Percentiles rank a stretch among this genome's conserved stretches.
phyloP scores from a whole-genome alignment of 2,329 filamentous ascomycete genomes.

The Lecanicillium sp. region DNA sequence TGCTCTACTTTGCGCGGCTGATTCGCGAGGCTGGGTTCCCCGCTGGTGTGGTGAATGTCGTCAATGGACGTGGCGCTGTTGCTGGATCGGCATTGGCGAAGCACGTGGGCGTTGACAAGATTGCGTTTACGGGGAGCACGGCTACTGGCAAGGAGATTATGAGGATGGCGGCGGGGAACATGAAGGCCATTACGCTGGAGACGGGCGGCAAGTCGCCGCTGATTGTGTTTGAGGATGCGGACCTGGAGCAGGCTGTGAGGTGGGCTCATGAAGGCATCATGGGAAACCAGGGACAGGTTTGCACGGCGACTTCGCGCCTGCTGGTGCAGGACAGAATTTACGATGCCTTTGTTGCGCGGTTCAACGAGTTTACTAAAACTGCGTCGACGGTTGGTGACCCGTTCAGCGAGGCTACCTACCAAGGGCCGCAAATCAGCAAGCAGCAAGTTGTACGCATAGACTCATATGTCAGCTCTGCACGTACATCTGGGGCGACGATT shows the following conservation, averaged over 20 bases:
- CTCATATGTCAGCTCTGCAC: slow-evolving; percentile 56
- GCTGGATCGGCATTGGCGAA: slow-evolving; percentile 56
- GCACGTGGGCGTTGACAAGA: slow-evolving; percentile 58
- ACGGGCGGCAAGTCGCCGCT: slow-evolving; percentile 54
- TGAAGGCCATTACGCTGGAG: slow-evolving; percentile 52
- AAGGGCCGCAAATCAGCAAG: slow-evolving; percentile 60
- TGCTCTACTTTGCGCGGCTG: slow-evolving; percentile 52
- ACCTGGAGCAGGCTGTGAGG: slow-evolving; percentile 56
- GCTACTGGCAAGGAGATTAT: slow-evolving; percentile 61
- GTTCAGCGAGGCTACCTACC: slow-evolving; percentile 54
- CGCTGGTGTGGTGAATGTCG: slow-evolving; percentile 62
- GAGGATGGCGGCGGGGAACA: slow-evolving; percentile 53
- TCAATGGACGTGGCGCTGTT: slow-evolving; percentile 57
- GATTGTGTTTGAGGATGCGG: slow-evolving; percentile 51
- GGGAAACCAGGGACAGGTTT: slow-evolving; percentile 51
- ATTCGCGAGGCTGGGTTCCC: slow-evolving; percentile 65
- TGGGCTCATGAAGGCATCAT: slow-evolving; percentile 33
- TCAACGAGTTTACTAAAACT: slow-evolving; percentile 46
- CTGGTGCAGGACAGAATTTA: slow-evolving; percentile 48
- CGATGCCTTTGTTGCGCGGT: slow-evolving; percentile 53
- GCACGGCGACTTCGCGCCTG: slow-evolving; percentile 50
- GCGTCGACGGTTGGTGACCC: slow-evolving; percentile 55
- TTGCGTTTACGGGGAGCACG: slow-evolving; percentile 66
- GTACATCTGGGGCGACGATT: slow-evolving; percentile 51
- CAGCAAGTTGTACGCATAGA: slow-evolving; percentile 57